Evolutionary conservation across 2,329 filamentous ascomycete genomes (phyloP).

Genomic region (Penicillium sp.): DNA sequence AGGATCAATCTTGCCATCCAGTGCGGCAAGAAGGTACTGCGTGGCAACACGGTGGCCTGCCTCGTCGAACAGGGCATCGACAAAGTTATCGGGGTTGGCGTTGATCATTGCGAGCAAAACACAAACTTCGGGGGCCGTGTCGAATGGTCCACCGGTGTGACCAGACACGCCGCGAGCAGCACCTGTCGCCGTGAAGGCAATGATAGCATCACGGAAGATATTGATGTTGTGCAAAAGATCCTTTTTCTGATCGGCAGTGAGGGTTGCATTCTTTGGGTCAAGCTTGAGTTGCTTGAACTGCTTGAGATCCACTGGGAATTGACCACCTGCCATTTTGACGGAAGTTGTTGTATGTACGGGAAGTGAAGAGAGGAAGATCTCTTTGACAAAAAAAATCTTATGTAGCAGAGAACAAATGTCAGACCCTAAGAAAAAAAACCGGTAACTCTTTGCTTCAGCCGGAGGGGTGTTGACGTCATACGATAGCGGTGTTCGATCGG

Average conservation of each 20-base stretch:
- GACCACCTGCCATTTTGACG: constrained; percentile 8
- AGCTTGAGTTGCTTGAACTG: constrained; percentile 38
- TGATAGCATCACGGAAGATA: constrained; percentile 40
- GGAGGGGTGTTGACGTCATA: constrained; percentile 1
- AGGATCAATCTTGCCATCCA: constrained; percentile 37
- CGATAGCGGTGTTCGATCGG: not conserved
- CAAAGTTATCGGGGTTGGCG: constrained; percentile 31
- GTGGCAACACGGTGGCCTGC: constrained; percentile 43
- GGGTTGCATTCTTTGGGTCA: constrained; percentile 33
- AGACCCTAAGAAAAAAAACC: not conserved
- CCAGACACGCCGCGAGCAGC: constrained; percentile 39
- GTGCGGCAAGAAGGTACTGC: constrained; percentile 39
- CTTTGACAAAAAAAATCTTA: not conserved
- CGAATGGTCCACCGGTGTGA: constrained; percentile 42
- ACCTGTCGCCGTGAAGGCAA: constrained; percentile 41
- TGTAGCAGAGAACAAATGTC: not conserved
- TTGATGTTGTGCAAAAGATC: constrained; percentile 40
- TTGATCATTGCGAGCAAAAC: constrained; percentile 39
- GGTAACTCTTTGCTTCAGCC: not conserved
- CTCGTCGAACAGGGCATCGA: constrained; percentile 39
- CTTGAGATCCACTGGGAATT: constrained; percentile 33
- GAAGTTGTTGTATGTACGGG: not conserved
- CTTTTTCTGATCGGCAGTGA: constrained; percentile 35
- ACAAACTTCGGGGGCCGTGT: constrained; percentile 42
- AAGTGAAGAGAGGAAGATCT: not conserved